A percentile compares a stretch with the other conserved stretches of the same genome.
phyloP scores from a whole-genome alignment of 176 grass and related monocot species.

The Tuctoria greenei region DNA sequence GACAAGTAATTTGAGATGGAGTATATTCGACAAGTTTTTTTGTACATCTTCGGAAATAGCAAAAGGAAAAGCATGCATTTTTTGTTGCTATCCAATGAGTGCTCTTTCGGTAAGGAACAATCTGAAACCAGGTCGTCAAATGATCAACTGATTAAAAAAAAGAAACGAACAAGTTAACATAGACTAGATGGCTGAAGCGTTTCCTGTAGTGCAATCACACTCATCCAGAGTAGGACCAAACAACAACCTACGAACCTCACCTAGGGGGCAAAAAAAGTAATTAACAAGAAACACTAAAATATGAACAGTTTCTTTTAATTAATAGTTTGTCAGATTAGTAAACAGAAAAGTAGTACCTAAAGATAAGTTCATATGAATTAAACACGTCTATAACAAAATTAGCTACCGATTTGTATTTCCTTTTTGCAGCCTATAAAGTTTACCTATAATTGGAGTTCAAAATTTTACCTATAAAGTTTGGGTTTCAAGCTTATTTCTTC shows the following conservation, averaged over 20 bases:
- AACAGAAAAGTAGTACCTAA: neutral
- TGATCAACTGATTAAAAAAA: conserved; percentile 17
- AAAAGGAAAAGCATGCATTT: neutral
- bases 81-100: neutral
- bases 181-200: conserved; percentile 27
- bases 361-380: neutral
- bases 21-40: no score
- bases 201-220: conserved; percentile 12
- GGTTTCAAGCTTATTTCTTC: neutral
- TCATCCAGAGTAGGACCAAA: conserved; percentile 23
- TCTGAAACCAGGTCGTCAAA: neutral
- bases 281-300: conserved; percentile 24
- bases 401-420: neutral
- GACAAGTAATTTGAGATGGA: no score
- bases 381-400: neutral
- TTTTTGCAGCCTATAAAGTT: no score
- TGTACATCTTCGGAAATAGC: neutral
- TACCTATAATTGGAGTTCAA: neutral
- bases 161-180: neutral
- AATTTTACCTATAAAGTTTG: neutral
- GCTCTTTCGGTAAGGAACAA: neutral
- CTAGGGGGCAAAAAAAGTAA: conserved; percentile 45
- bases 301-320: neutral
- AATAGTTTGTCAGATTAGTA: neutral
- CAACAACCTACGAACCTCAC: conserved; percentile 36